A percentile compares a stretch with the other conserved stretches of the same genome.
Conservation (phyloP, 495 filamentous ascomycete genomes). For the Elasticomyces elasticus region DNA sequence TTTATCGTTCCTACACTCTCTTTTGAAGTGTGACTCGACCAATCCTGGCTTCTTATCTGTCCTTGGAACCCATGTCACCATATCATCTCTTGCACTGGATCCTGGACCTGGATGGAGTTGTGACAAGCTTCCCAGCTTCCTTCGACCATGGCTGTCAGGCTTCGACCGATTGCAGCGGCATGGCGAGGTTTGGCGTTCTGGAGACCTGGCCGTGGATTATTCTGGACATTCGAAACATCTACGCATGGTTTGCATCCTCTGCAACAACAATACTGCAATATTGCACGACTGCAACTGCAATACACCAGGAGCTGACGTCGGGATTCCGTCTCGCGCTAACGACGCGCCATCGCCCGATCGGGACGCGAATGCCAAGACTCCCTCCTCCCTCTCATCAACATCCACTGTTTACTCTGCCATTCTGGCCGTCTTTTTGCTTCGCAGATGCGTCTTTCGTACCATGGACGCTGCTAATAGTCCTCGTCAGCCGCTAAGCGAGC, state of each 20-base stretch:
- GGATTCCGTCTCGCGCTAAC: not conserved
- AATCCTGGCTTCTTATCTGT: too few relatives aligned
- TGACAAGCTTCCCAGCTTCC: too few relatives aligned
- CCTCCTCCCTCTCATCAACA: not conserved
- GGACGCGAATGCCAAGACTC: too few relatives aligned
- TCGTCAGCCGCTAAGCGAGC: slow-evolving; percentile 2
- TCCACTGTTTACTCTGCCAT: not conserved
- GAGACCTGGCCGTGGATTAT: not conserved
- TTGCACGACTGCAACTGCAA: too few relatives aligned
- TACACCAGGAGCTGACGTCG: not conserved
- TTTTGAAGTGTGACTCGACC: too few relatives aligned
- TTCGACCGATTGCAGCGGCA: not conserved
- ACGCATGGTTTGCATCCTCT: too few relatives aligned
- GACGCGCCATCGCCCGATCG: not conserved
- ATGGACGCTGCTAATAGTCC: slow-evolving; percentile 1
- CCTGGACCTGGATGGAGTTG: too few relatives aligned
- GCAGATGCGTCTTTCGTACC: not conserved
- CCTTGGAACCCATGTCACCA: not conserved
- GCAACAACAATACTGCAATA: too few relatives aligned
- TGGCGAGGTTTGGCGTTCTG: not conserved
- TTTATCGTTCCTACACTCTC: too few relatives aligned
- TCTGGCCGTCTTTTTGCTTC: not conserved
- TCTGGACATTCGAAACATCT: too few relatives aligned
- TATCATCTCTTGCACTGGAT: not conserved
- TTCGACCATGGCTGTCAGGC: too few relatives aligned